Conservation (phyloP, 441 rosid species). For the Cnidoscolus chayamansa region DNA sequence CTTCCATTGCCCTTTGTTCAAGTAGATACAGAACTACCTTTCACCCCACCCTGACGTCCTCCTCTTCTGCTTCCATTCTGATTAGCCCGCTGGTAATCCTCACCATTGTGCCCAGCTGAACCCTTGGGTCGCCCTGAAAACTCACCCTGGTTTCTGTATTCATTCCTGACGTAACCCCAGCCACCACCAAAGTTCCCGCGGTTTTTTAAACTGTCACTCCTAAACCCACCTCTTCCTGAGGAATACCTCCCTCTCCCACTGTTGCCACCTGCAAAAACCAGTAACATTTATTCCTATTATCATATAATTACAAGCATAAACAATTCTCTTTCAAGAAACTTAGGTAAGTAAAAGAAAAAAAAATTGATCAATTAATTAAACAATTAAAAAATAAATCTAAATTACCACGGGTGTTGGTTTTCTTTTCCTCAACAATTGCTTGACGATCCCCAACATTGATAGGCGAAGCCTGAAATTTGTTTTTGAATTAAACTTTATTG, state of each 20-base stretch:
- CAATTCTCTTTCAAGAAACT: neutral
- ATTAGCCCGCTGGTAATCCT: slow-evolving; percentile 55
- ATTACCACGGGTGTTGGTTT: slow-evolving; percentile 71
- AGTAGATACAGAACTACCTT: slow-evolving; percentile 27
- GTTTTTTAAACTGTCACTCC: slow-evolving; percentile 67
- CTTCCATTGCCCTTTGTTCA: slow-evolving; percentile 14
- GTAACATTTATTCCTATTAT: neutral
- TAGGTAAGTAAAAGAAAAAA: neutral
- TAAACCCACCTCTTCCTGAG: slow-evolving; percentile 58
- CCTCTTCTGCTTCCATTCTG: slow-evolving; percentile 61
- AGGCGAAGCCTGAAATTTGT: slow-evolving; percentile 66
- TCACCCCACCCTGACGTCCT: slow-evolving; percentile 57
- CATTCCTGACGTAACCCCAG: slow-evolving; percentile 64
- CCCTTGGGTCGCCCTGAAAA: slow-evolving; percentile 64
- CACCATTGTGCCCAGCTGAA: slow-evolving; percentile 54
- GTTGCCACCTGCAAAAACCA: slow-evolving; percentile 40
- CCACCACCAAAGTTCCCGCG: slow-evolving; percentile 62
- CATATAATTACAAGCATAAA: neutral
- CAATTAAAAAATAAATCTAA: neutral
- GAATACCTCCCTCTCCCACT: slow-evolving; percentile 68
- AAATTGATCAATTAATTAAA: neutral
- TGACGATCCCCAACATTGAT: slow-evolving; percentile 58
- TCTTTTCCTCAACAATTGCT: slow-evolving; percentile 80
- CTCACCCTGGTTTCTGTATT: slow-evolving; percentile 67
- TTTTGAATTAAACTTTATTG: neutral